Evolutionary conservation across 2,329 filamentous ascomycete species (phyloP).

Genomic region (Penicillium sp.): DNA sequence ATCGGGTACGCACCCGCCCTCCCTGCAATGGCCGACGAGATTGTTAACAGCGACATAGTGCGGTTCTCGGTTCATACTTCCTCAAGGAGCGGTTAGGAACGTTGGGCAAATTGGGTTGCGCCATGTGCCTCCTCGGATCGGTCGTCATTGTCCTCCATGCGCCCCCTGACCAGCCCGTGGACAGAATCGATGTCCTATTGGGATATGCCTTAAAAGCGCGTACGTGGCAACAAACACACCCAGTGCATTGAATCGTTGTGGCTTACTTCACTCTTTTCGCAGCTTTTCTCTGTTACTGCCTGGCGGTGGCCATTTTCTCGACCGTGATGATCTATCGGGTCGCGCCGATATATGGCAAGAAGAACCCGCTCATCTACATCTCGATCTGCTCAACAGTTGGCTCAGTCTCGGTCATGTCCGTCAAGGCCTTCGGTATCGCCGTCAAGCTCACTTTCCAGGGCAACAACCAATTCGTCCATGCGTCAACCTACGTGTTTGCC

Average conservation of each 20-base stretch:
- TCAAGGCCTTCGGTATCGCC: slow-evolving; percentile 97
- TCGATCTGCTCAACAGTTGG: slow-evolving; percentile 97
- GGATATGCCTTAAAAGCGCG: slow-evolving; percentile 86
- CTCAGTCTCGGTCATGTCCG: slow-evolving; percentile 96
- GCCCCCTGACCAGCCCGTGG: slow-evolving; percentile 84
- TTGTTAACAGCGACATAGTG: slow-evolving; percentile 46
- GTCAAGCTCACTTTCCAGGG: slow-evolving; percentile 89
- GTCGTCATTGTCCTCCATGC: slow-evolving; percentile 97
- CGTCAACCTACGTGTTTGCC: slow-evolving; percentile 95
- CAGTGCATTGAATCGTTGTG: background rate
- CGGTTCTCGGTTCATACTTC: slow-evolving; percentile 91
- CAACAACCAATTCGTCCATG: slow-evolving; percentile 90
- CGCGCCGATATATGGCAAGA: slow-evolving; percentile 82
- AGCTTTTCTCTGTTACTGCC: slow-evolving; percentile 88
- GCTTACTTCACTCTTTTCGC: slow-evolving; percentile 6
- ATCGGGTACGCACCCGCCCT: slow-evolving; percentile 57
- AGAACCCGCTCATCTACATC: slow-evolving; percentile 91
- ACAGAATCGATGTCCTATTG: slow-evolving; percentile 87
- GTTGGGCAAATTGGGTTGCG: slow-evolving; percentile 88
- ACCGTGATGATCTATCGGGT: slow-evolving; percentile 94
- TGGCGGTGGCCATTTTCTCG: slow-evolving; percentile 74
- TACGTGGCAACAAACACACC: slow-evolving; percentile 42
- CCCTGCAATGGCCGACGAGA: slow-evolving; percentile 1
- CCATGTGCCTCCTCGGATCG: slow-evolving; percentile 90
- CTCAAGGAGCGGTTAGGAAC: slow-evolving; percentile 84